Evolutionary conservation across 768 basidiomycete genomes (phyloP), one percentile per base, ranked within the genome.

Genomic region (Leccinum disarticulatum): DNA sequence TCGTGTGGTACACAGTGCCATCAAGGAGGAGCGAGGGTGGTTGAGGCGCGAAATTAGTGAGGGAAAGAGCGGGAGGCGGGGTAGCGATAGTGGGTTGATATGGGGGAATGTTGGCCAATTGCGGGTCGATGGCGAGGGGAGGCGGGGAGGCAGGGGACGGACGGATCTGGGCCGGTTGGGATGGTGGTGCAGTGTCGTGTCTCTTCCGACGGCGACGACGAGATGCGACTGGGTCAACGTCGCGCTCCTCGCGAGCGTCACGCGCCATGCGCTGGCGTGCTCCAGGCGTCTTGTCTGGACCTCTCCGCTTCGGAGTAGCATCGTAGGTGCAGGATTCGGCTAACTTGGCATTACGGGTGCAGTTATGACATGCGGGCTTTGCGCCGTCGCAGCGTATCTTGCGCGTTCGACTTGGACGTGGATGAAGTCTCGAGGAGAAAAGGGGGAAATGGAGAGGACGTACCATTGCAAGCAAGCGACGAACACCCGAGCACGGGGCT

Each of bases 301-400:
- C 91, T 43, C 91, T 82, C 49, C 91, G 87, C 66, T 88, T 91
- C 22, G 91, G 91, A 5, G 83, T 73, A 14, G 81, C 58, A 64
- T 93, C 91, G 64, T 92, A 93, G 54, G 76, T 69, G 68, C 91
- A 93, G 50, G 81, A 79, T 48, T 70, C 75, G 64, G 66, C 71
- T 13, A 74, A 73, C 51, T 73, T 78, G 13, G 76, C 59, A 41
- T 87, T 81, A 62, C 82, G 83, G 43, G 76, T 73, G 67, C 90
- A 93, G 66, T 91, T 91, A 67, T 88, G 83, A 67, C 91, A 93
- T 10, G 79, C 67, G 10, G 91, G 91, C 63, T 87, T 90, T 9
- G 86, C 86, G 55, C 91, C 91, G 70, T 92, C 90, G 70, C 91
- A 93, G 5, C 90, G 85, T 62, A 89, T 90, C 68, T 93, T 93